Base-by-base conservation (phyloP, 176 grass and related monocot genomes). In the Carex littledalei region DNA sequence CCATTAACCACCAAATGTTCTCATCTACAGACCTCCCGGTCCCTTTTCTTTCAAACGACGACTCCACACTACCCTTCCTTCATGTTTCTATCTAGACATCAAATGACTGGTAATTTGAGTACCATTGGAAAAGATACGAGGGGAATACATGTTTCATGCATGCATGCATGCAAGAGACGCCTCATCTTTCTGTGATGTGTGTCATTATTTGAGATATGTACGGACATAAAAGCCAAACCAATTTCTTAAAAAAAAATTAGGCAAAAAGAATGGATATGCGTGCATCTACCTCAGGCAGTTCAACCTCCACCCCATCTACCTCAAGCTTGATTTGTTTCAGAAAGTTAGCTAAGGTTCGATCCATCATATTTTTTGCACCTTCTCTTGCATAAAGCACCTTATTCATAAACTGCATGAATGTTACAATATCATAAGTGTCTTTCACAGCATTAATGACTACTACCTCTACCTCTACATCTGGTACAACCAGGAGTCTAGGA, bases 291-390 rank as follows among this genome's bases (percentile, higher is more conserved):
- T 98, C 85, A 93, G 95, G 95, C 81, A 98, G 87, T 83, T 93
- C 87, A 62, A 95, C 69, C 60, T 90, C 87, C 14, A 89, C 82
- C 62, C 93, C 95, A 93, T 98, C 95, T 84, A 98, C 90, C 86
- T 90, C 89, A 13, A 98, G 88, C 71, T 90, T 93, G 84, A 98
- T 92, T 84, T 93, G 93, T 84, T 84, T 89, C 50, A 91, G 92
- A 69, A 98, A 92, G 79, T 94, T 88, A 66, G 90, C 88, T 88
- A 98, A 98, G 39, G 86, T 93, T 73, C 87, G 88, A 80, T 93
- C 95, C 95, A 98, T 98, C 34, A 98, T 94, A 84, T 90, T 93
- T 88, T 93, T 98, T 63, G 95, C 95, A n/a, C 95, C 93, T 90
- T 98, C 95, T 89, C 67, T 98, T 85, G 95, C 95, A 81, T 98